These are phyloP conservation scores for Metschnikowia borealis DNA, from an alignment of 805 yeast species.

Conservation along the genomic window DNA sequence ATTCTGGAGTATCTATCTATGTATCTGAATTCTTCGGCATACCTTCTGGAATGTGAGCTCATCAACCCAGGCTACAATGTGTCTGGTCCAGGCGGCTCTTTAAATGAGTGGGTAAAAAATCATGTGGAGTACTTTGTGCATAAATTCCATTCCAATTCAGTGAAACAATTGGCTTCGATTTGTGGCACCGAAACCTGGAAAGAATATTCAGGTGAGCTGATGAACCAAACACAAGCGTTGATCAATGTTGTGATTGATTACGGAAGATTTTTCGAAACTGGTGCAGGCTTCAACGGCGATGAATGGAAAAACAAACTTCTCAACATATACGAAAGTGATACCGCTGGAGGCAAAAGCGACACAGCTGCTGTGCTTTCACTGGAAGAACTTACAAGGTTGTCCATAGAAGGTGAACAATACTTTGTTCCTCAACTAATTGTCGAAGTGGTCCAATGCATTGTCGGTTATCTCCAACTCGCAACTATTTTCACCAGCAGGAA, in stretches of 20 bases:
- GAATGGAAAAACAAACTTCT: slow-evolving; percentile 25
- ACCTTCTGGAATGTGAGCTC: slow-evolving; percentile 78
- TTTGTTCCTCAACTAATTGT: slow-evolving; percentile 29
- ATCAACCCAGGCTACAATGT: slow-evolving; percentile 65
- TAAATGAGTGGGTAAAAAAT: slow-evolving; percentile 62
- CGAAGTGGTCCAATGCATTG: slow-evolving; percentile 28
- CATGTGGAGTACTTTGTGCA: slow-evolving; percentile 61
- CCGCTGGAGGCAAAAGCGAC: not conserved
- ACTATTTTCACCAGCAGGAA: slow-evolving; percentile 50
- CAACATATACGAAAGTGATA: slow-evolving; percentile 19
- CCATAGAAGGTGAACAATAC: slow-evolving; percentile 21
- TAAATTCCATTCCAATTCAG: slow-evolving; percentile 50
- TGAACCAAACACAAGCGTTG: slow-evolving; percentile 25
- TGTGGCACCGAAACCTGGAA: slow-evolving; percentile 78
- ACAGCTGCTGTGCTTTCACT: not conserved
- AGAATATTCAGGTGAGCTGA: slow-evolving; percentile 53
- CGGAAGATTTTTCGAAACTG: slow-evolving; percentile 21
- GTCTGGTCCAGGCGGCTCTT: slow-evolving; percentile 43
- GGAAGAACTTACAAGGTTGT: slow-evolving; percentile 2
- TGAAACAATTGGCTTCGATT: slow-evolving; percentile 42
- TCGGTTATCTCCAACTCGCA: slow-evolving; percentile 53
- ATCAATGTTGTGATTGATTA: slow-evolving; percentile 25
- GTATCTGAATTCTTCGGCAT: slow-evolving; percentile 62
- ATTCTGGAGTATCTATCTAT: slow-evolving; percentile 62
- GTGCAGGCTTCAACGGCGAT: slow-evolving; percentile 23